Conservation (phyloP, 2,329 filamentous ascomycete species). For the Pestalotiopsis sp. region DNA sequence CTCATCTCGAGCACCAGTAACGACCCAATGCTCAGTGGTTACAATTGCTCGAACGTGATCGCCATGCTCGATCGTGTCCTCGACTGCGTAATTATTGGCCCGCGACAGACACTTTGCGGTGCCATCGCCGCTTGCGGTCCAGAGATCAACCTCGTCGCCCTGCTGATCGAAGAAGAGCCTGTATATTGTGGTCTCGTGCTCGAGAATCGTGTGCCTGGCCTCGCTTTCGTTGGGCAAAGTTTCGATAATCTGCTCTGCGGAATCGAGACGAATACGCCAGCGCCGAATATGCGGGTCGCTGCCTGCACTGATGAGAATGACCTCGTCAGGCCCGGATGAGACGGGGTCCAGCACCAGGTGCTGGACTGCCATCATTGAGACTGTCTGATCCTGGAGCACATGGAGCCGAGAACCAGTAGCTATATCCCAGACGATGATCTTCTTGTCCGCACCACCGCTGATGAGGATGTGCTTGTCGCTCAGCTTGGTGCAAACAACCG, state of each 20-base stretch:
- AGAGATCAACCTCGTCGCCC: conserved; percentile 69
- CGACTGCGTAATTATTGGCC: conserved; percentile 65
- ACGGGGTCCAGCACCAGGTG: conserved; percentile 74
- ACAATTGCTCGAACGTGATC: conserved; percentile 87
- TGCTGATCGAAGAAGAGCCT: conserved; percentile 69
- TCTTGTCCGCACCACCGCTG: conserved; percentile 76
- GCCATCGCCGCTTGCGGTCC: conserved; percentile 92
- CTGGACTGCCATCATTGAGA: conserved; percentile 75
- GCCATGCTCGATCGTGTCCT: conserved; percentile 75
- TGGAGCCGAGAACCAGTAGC: conserved; percentile 68
- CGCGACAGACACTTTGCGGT: conserved; percentile 79
- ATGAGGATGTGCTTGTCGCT: conserved; percentile 64
- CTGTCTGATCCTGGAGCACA: conserved; percentile 72
- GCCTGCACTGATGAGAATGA: conserved; percentile 75
- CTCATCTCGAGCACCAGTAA: conserved; percentile 90
- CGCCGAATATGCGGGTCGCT: conserved; percentile 78
- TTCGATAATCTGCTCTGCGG: conserved; percentile 55
- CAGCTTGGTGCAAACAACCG: conserved; percentile 64
- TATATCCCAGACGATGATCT: conserved; percentile 82
- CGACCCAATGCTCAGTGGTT: conserved; percentile 72
- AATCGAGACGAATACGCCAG: conserved; percentile 63
- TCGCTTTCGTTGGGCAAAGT: conserved; percentile 39
- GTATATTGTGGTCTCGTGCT: conserved; percentile 91
- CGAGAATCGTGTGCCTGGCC: conserved; percentile 58
- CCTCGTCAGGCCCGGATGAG: conserved; percentile 46